These are phyloP conservation scores for Leccinum fallax DNA, from an alignment of 1,284 basidiomycete species.

Conservation along the genomic window DNA sequence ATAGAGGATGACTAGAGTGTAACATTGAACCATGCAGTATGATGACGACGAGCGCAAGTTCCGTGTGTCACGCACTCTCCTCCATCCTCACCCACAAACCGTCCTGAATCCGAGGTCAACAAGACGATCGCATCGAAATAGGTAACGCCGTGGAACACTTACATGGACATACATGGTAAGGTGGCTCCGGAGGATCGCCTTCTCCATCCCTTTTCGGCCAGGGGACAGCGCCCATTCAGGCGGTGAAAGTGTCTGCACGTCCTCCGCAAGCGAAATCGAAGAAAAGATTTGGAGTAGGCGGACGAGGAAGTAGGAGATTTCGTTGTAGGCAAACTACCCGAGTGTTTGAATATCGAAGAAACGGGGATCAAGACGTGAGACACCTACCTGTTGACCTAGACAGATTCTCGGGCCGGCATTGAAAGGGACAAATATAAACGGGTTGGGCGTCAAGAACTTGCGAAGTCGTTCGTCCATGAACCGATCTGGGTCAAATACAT, in stretches of 20 bases:
- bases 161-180: constrained; percentile 54
- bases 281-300: constrained; percentile 44
- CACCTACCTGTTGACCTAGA: constrained; percentile 46
- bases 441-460: constrained; percentile 35
- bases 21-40: not conserved
- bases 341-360: not conserved
- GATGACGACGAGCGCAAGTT: not conserved
- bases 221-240: constrained; percentile 29
- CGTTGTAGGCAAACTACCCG: constrained; percentile 45
- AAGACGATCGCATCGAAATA: not conserved
- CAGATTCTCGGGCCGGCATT: constrained; percentile 51
- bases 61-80: constrained; percentile 1
- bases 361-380: not conserved
- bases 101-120: constrained; percentile 8
- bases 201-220: constrained; percentile 33
- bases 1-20: not conserved
- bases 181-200: constrained; percentile 40
- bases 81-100: constrained; percentile 24
- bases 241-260: constrained; percentile 41
- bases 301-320: constrained; percentile 43
- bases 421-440: constrained; percentile 43
- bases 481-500: constrained; percentile 43
- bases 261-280: constrained; percentile 37
- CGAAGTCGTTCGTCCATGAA: constrained; percentile 39
- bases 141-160: constrained; percentile 5